phyloP scores from a whole-genome alignment of 176 grass and related monocot species.

The Melocanna baccifera region DNA sequence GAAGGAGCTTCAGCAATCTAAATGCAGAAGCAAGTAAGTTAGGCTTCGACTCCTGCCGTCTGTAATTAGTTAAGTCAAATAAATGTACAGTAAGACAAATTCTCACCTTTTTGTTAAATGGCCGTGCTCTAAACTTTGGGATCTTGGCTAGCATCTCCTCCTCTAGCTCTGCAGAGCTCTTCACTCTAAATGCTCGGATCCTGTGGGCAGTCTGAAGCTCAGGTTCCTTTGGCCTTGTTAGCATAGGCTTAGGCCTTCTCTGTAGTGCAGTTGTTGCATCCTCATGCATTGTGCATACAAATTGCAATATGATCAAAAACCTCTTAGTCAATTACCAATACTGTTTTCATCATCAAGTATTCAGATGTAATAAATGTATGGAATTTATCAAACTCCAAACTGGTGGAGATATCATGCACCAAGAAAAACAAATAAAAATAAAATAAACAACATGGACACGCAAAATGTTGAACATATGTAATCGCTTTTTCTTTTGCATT shows the following conservation, averaged over 20 bases:
- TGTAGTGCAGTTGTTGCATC: slow-evolving; percentile 44
- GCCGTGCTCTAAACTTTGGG: slow-evolving; percentile 93
- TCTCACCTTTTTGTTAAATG: slow-evolving; percentile 84
- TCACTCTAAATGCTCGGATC: slow-evolving; percentile 71
- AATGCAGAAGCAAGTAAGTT: slow-evolving; percentile 24
- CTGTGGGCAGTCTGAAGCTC: slow-evolving; percentile 76
- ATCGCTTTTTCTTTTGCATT: not conserved
- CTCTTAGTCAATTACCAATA: not conserved
- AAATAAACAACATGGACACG: not conserved
- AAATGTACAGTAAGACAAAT: not conserved
- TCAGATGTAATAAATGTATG: slow-evolving; percentile 10
- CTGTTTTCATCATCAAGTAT: slow-evolving; percentile 11
- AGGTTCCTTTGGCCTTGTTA: slow-evolving; percentile 94
- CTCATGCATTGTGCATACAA: slow-evolving; percentile 45
- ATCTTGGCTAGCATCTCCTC: slow-evolving; percentile 97
- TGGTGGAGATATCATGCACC: not conserved
- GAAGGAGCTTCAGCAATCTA: slow-evolving; percentile 79
- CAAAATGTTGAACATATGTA: not conserved
- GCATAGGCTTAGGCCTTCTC: slow-evolving; percentile 61
- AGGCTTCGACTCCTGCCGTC: not conserved
- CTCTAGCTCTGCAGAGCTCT: slow-evolving; percentile 82
- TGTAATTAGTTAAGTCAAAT: slow-evolving; percentile 1
- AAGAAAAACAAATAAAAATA: not conserved
- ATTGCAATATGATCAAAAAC: slow-evolving; percentile 9
- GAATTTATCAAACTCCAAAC: not conserved